Evolutionary conservation across 2,329 filamentous ascomycete species (phyloP).

Genomic region (Gyromitra esculenta): DNA sequence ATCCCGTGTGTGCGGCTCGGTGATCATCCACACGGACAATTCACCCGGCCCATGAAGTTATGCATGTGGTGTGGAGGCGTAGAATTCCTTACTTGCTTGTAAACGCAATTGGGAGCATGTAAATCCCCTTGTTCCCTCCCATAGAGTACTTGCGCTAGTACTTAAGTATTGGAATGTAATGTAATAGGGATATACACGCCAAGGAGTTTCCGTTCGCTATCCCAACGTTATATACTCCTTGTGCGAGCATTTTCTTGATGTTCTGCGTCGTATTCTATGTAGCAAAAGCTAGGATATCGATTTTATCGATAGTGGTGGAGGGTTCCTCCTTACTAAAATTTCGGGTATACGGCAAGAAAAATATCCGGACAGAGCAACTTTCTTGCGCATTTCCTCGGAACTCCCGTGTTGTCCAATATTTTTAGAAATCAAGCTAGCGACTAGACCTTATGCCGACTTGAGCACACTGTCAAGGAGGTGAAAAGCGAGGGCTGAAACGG

Average conservation of each 20-base stretch:
- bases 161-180: too few species aligned
- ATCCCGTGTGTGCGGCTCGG: constrained; percentile 35
- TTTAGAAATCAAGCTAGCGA: background rate
- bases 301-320: background rate
- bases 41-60: background rate
- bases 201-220: too few species aligned
- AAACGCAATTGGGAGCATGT: constrained; percentile 15
- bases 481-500: constrained; percentile 20
- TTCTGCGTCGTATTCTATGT: background rate
- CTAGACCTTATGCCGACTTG: constrained; percentile 4
- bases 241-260: background rate
- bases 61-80: background rate
- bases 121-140: background rate
- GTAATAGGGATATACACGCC: too few species aligned
- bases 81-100: constrained; percentile 2
- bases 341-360: constrained; percentile 15
- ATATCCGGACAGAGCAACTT: background rate
- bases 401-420: background rate
- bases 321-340: background rate
- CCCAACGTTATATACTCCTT: too few species aligned
- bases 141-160: too few species aligned
- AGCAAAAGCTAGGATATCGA: background rate
- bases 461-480: background rate
- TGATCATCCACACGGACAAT: constrained; percentile 18
- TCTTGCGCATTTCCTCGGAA: background rate